Base-by-base conservation (phyloP, 768 basidiomycete species). In the Gymnopilus dilepis region DNA sequence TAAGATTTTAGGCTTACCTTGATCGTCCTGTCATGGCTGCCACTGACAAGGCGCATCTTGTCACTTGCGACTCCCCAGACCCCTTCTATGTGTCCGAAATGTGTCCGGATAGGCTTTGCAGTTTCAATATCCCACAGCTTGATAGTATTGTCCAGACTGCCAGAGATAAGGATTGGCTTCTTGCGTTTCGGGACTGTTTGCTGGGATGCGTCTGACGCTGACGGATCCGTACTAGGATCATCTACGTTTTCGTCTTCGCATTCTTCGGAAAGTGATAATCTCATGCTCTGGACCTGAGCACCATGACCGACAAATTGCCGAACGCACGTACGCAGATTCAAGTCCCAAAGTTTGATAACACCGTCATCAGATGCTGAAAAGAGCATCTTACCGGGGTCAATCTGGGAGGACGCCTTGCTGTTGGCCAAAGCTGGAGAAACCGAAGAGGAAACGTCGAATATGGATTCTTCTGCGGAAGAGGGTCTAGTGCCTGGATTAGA, bases 11-110 rank as follows among this genome's bases (percentile, higher is more conserved):
- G 33, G 72, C 85, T 63, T 52, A 94, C 95, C 87, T 97, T 97
- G 80, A 97, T 91, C n/a, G 95, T 97, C 28, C 94, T 86, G 76
- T 97, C 95, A 71, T 99, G 97, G 69, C 94, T 96, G 6, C 88
- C 96, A 56, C 92, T 95, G 24, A 95, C 95, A 51, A 99, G 79
- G 56, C 97, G 82, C 69, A 99, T 81, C 71, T 94, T 91, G 74
- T 99, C 95, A 65, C 90, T 88, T 22, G 94, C 95, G 30, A 99
- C 91, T 3, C 88, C 89, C 97, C 97, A 99, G 17, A 99, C 95
- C 56, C 97, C 97, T 72, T 99, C 97, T 68, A 99, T 95, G 73
- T 98, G 96, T 1, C 96, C 97, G 73, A 99, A 99, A 63, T 96
- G 83, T 41, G 97, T 98, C 69, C 85, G 81, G 50, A 85, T 78